Evolutionary conservation across 345 rosid species (phyloP).

Genomic region (Salix udensis): DNA sequence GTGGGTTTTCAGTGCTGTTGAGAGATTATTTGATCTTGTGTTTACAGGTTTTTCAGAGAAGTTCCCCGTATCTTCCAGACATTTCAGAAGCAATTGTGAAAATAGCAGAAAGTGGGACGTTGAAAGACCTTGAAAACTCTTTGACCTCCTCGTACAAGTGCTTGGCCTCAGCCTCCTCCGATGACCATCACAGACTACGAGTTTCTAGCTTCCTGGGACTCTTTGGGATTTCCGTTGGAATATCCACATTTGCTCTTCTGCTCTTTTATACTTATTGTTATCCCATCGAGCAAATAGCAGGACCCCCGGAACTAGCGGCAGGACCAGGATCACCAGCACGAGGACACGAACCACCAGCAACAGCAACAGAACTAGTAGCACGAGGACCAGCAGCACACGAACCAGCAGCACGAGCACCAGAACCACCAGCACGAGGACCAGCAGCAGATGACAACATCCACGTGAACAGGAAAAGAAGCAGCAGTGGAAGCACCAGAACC

Average conservation of each 20-base stretch:
- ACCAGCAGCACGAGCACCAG: too few species aligned
- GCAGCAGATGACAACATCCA: too few species aligned
- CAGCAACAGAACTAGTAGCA: too few species aligned
- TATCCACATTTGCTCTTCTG: not conserved
- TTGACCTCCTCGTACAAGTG: constrained; percentile 11
- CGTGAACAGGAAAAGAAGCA: not conserved
- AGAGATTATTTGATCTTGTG: too few species aligned
- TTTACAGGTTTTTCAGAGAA: constrained; percentile 19
- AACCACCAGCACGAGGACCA: too few species aligned
- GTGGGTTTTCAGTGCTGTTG: too few species aligned
- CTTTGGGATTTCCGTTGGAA: not conserved
- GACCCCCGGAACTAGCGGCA: not conserved
- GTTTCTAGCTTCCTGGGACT: constrained; percentile 18
- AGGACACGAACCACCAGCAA: too few species aligned
- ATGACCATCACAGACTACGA: constrained; percentile 3
- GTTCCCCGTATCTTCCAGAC: constrained; percentile 18
- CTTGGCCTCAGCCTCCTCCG: not conserved
- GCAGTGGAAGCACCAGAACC: not conserved
- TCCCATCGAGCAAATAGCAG: not conserved
- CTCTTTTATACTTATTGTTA: not conserved
- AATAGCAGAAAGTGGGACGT: constrained; percentile 18
- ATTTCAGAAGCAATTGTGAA: constrained; percentile 25
- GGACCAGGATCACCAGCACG: not conserved
- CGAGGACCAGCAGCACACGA: too few species aligned
- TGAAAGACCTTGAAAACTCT: constrained; percentile 6